Evolutionary conservation across 768 basidiomycete genomes (phyloP), one percentile per base, ranked within the genome.

Genomic region (Russula griseocarnosa): DNA sequence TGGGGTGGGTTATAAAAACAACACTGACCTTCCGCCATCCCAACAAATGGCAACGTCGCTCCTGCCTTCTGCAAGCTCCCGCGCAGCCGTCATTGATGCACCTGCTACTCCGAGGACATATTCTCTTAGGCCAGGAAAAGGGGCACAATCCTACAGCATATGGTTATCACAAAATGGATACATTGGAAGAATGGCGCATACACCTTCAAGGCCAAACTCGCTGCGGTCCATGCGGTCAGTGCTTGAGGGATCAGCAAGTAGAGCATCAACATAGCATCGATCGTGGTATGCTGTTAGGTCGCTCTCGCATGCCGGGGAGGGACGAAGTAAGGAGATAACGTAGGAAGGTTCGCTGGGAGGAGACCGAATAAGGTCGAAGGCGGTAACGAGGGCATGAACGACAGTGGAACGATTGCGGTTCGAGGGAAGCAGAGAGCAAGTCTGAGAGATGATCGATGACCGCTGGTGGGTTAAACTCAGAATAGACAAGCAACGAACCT

Each of bases 1-100:
- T 30, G 49, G 47, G 56, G 10, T 20, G n/a, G n/a, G 20, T 30
- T 14, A n/a, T 7, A 59, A 26, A 65, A 46, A 40, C 26, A 28
- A n/a, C 10, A 59, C 72, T 56, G 62, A 85, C 86, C 90, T 81
- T 56, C 95, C 95, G 18, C 95, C 95, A 69, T 95, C 94, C 94
- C 95, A 97, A 71, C 83, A 86, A 49, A 98, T 83, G 0, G 88
- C 84, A 32, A 90, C 74, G 32, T 89, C 81, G 5, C 81, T 80
- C 2, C 76, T 50, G 16, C 77, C 74, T 13, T 81, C 75, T 28
- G 78, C 76, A 3, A 98, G 76, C 6, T 82, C 79, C 10, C 80
- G 78, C 3, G 83, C 88, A 0, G 89, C 94, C 1, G 89, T 86
- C 44, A 94, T 76, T 0, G 91, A 83, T 0, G 89, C 89, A 1